phyloP scores from a whole-genome alignment of 2,329 filamentous ascomycete species.

The Scortechinia acanthostroma region DNA sequence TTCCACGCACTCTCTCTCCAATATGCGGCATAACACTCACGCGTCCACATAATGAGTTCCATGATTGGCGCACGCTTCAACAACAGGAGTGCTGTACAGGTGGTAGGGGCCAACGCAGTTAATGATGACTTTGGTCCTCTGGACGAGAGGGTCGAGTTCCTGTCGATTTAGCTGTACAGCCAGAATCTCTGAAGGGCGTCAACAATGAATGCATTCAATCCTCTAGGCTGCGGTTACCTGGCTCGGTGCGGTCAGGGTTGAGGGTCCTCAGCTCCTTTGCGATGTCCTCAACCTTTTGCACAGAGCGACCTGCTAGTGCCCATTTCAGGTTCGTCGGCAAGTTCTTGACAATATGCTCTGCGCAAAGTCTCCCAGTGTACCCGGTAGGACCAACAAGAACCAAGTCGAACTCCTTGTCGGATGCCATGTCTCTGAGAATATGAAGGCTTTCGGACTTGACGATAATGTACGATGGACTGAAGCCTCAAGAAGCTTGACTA shows the following conservation, averaged over 20 bases:
- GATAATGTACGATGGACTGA: too few species aligned
- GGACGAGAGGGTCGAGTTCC: constrained; percentile 2
- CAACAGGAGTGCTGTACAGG: constrained; percentile 51
- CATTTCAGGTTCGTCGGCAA: constrained; percentile 75
- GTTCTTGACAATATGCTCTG: constrained; percentile 66
- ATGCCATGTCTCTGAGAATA: neutral
- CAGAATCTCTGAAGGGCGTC: neutral
- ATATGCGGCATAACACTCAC: constrained; percentile 16
- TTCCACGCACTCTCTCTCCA: constrained; percentile 2
- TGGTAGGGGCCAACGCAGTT: constrained; percentile 56
- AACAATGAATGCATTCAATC: neutral
- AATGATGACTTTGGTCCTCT: constrained; percentile 43
- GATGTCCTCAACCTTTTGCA: constrained; percentile 64
- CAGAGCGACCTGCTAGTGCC: constrained; percentile 81
- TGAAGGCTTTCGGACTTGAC: too few species aligned
- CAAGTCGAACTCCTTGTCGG: constrained; percentile 39
- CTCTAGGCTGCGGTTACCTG: constrained; percentile 40
- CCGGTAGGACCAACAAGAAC: constrained; percentile 54
- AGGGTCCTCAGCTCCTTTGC: constrained; percentile 58
- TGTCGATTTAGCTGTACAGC: neutral
- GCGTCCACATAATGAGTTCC: constrained; percentile 64
- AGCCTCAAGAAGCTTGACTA: too few species aligned
- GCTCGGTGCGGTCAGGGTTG: constrained; percentile 63
- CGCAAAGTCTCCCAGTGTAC: constrained; percentile 74
- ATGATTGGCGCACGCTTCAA: constrained; percentile 54